phyloP scores from a whole-genome alignment of 805 yeast genomes.

The Candida wancherniae region DNA sequence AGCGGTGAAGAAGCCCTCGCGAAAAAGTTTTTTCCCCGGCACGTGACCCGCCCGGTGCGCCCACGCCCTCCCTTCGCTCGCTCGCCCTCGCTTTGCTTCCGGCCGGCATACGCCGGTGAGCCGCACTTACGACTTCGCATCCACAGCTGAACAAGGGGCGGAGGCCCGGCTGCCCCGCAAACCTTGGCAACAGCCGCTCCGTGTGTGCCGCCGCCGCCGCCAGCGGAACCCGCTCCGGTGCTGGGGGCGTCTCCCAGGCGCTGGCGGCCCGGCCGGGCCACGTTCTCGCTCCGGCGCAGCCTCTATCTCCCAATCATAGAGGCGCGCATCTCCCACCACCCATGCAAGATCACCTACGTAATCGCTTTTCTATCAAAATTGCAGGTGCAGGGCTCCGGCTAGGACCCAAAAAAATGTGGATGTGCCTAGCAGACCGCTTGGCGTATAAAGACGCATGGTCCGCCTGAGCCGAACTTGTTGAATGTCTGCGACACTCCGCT shows the following conservation, averaged over 20 bases:
- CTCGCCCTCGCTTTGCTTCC: not conserved
- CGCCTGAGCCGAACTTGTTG: too few species aligned
- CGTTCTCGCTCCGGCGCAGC: constrained; percentile 5
- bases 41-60: not conserved
- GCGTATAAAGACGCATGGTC: too few species aligned
- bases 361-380: constrained; percentile 4
- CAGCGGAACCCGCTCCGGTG: not conserved
- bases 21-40: not conserved
- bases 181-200: not conserved
- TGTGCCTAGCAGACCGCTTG: too few species aligned
- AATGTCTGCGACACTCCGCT: too few species aligned
- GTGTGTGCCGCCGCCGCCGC: not conserved
- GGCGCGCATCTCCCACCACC: too few species aligned
- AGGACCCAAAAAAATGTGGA: constrained; percentile 11
- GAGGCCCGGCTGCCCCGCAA: too few species aligned
- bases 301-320: too few species aligned
- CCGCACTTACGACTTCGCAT: too few species aligned
- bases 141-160: too few species aligned
- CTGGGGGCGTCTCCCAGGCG: not conserved
- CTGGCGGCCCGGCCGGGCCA: too few species aligned
- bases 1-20: too few species aligned
- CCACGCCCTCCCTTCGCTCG: not conserved
- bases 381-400: constrained; percentile 8
- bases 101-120: constrained; percentile 2
- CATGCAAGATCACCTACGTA: constrained; percentile 18